Evolutionary conservation across 805 yeast genomes (phyloP).

Genomic region (Metschnikowia cerradonensis): DNA sequence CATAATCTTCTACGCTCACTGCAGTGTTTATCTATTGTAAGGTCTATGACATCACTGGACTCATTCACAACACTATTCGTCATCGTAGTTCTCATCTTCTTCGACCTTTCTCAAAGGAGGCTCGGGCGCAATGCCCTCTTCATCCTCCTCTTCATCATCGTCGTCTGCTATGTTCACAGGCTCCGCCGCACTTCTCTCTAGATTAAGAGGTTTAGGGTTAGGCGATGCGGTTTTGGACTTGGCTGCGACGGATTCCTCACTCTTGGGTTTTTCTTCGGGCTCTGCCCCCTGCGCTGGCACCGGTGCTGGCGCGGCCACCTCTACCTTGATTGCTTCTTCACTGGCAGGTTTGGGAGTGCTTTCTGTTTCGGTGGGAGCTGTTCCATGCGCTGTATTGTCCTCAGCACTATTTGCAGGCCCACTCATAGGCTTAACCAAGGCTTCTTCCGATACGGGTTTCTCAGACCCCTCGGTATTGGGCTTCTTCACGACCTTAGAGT

Average conservation of each 20-base stretch:
- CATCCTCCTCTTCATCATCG: constrained; percentile 29
- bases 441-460: background rate
- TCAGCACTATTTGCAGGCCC: background rate
- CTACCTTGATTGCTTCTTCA: background rate
- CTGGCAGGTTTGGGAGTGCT: constrained; percentile 3
- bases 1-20: too few relatives aligned
- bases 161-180: constrained; percentile 11
- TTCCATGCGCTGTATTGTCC: background rate
- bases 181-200: constrained; percentile 4
- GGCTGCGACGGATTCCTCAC: background rate
- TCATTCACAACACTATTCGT: constrained; percentile 23
- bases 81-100: constrained; percentile 46
- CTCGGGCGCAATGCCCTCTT: constrained; percentile 28
- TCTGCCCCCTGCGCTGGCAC: constrained; percentile 2
- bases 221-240: constrained; percentile 1
- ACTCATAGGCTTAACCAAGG: background rate
- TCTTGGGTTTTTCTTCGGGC: background rate
- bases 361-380: background rate
- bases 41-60: background rate
- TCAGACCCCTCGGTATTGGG: constrained; percentile 15
- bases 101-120: constrained; percentile 45
- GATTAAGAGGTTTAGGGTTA: background rate
- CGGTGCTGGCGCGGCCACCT: constrained; percentile 3
- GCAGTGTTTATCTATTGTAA: background rate
- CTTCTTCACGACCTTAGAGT: constrained; percentile 25